Evolutionary conservation across 345 rosid genomes (phyloP), one percentile per base, ranked within the genome.

Genomic region (Citrus reticulata): DNA sequence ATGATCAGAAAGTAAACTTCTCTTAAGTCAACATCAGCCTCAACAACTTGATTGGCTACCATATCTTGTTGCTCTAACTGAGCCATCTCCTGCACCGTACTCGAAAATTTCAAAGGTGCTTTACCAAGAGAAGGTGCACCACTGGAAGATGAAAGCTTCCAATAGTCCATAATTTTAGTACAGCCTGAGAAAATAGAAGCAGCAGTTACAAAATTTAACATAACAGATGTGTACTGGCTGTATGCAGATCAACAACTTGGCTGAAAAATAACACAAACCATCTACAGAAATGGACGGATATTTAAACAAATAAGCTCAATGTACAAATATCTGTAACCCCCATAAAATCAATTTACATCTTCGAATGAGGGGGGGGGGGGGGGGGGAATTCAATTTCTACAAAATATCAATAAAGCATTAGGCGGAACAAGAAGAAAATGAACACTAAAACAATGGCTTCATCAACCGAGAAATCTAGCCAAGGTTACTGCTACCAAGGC

Each of bases 1-100:
- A 95, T 77, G 74, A 95, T 95, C 82, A 95, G 79, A 87, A 95
- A 93, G 87, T 95, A 95, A 71, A 95, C 85, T 85, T 95, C 99
- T 83, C 92, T 83, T 68, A 90, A 85, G 87, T 95, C 90, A 51
- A 88, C 74, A 57, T 89, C 84, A 49, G 82, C 74, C 85, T 79
- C 83, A 40, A 71, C 72, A 81, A 84, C 82, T 68, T 46, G 86
- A 79, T 67, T 76, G 35, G 62, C 40, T 63, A 80, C 86, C 79
- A 84, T 84, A 77, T 84, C 88, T 79, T 83, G 86, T 74, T 83
- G 82, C 78, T 84, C 90, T 79, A 79, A 77, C 78, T 78, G 81
- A 68, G 80, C 82, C 84, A 81, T 86, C 78, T 80, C 89, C 75
- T 82, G 87, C 77, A 82, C 79, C 42, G 70, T 80, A 70, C 85